phyloP scores from a whole-genome alignment of 768 basidiomycete genomes.

The Podaxis pistillaris region DNA sequence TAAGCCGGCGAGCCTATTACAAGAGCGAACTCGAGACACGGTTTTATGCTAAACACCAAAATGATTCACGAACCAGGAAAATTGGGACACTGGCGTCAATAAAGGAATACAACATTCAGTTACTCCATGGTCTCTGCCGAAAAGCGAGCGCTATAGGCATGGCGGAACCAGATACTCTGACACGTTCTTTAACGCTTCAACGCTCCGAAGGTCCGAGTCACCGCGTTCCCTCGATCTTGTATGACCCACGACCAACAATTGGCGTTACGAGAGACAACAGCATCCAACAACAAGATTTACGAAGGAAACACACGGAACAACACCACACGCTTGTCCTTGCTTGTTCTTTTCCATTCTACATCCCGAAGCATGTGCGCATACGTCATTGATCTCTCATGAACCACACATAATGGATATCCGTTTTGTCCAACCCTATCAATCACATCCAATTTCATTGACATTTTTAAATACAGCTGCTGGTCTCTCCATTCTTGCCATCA shows the following conservation, averaged over 20 bases:
- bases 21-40: background rate
- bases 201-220: constrained; percentile 9
- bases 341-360: constrained; percentile 14
- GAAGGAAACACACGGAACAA: constrained; percentile 4
- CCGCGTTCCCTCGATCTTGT: background rate
- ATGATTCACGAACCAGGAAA: background rate
- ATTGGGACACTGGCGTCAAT: background rate
- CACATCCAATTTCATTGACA: background rate
- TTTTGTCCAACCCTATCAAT: background rate
- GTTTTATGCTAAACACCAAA: background rate
- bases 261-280: constrained; percentile 5
- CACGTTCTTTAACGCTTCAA: background rate
- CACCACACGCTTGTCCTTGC: background rate
- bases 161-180: background rate
- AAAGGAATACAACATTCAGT: background rate
- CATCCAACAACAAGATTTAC: background rate
- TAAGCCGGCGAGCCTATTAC: background rate
- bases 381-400: constrained; percentile 8
- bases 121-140: background rate
- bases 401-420: background rate
- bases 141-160: background rate
- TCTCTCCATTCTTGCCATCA: background rate
- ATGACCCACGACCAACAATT: background rate
- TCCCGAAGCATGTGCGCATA: background rate
- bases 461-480: background rate